Base-by-base conservation (phyloP, 2,329 filamentous ascomycete genomes). In the Phialophora expanda region DNA sequence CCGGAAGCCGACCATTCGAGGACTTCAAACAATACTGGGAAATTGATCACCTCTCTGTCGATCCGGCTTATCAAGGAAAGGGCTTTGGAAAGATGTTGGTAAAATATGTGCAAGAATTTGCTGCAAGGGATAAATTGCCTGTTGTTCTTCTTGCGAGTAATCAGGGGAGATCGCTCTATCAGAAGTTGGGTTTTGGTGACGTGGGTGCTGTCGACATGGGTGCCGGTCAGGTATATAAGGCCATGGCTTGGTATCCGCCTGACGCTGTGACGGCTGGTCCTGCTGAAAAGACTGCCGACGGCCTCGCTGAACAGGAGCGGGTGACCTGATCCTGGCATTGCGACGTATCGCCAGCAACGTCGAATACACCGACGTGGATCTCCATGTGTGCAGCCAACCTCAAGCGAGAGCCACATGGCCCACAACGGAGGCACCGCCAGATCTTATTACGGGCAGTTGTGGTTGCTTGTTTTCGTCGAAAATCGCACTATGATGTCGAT, bases 71-170 rank as follows among this genome's bases (percentile, higher is more conserved):
- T 61, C 72, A 75, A 48, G 67, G 75, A 1, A 67, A 67, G 38
- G 75, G 75, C 5, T 62, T 75, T 20, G 75, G 73, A 12, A 71
- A 70, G 2, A 65, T 70, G 32, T 59, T 76, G 14, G 55, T 77
- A n/a, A 59, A 67, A 63, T 63, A 71, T 32, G 73, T 75, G 4
- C 61, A 73, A 34, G 62, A 70, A 12, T 53, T 73, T 48, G 74
- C 68, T 17, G 60, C 68, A 8, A 55, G 67, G 11, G 58, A 70
- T 41, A 71, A 70, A 7, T 6, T 75, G 20, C 72, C 69, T 3
- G 59, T 70, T 1, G 72, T 73, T 64, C 69, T 77, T 2, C 68
- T 75, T 41, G 65, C 74, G 9, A 73, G 74, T 11, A 26, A 58
- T 24, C 62, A 71, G 57, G 75, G 74, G 5, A 65, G 72, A 41